Evolutionary conservation across 768 basidiomycete species (phyloP).

Genomic region (Collybia nuda): DNA sequence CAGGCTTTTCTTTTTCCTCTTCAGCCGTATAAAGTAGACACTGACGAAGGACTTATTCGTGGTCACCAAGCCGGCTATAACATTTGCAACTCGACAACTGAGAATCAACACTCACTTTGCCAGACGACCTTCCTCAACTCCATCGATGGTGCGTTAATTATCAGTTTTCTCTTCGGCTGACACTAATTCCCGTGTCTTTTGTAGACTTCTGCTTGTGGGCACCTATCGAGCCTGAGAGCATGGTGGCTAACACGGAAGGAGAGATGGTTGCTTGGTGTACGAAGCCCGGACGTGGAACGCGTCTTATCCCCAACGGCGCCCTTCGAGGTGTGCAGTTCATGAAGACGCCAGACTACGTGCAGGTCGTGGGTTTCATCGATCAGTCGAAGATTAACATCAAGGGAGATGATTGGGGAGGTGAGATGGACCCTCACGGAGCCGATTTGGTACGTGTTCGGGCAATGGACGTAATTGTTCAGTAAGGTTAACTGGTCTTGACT

Average conservation of each 20-base stretch:
- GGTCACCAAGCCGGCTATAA: constrained; percentile 63
- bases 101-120: constrained; percentile 56
- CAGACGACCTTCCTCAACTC: constrained; percentile 63
- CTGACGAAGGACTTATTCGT: constrained; percentile 27
- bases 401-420: constrained; percentile 58
- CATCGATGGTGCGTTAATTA: constrained; percentile 39
- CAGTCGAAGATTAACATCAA: constrained; percentile 54
- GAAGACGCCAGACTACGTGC: constrained; percentile 50
- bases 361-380: constrained; percentile 57
- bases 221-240: constrained; percentile 40
- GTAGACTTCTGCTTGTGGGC: constrained; percentile 64
- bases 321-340: constrained; percentile 58
- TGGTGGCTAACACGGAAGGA: constrained; percentile 59
- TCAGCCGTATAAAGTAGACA: constrained; percentile 40
- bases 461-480: no score
- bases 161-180: not conserved
- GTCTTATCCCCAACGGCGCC: constrained; percentile 59
- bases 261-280: constrained; percentile 70
- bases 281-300: constrained; percentile 58
- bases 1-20: no score
- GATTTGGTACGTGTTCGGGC: constrained; percentile 20
- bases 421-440: constrained; percentile 70
- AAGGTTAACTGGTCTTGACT: not conserved
- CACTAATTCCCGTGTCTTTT: not conserved
- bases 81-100: constrained; percentile 64